A percentile compares a stretch with the other conserved stretches of the same genome.
Evolutionary conservation across 2,329 filamentous ascomycete species (phyloP).

Genomic region (Fonsecaea multimorphosa): DNA sequence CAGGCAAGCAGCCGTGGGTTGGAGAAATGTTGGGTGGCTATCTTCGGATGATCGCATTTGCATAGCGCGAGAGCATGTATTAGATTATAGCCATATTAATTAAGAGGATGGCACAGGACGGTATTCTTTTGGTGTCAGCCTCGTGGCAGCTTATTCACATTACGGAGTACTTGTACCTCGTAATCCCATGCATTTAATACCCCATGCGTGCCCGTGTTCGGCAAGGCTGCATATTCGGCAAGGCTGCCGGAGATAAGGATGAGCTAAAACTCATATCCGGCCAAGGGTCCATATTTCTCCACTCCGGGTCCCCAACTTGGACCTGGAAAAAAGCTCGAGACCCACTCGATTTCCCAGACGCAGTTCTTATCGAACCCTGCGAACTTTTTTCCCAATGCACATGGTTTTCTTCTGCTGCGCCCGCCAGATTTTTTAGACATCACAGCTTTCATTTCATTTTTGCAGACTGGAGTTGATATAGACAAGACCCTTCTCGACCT

Average conservation of each 20-base stretch:
- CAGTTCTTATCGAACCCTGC: slow-evolving; percentile 5
- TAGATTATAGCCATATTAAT: slow-evolving; percentile 3
- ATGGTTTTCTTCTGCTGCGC: slow-evolving; percentile 6
- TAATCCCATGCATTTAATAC: no score
- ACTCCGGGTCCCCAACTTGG: no score
- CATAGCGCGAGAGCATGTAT: slow-evolving; percentile 6
- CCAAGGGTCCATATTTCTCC: slow-evolving; percentile 9
- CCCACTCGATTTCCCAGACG: slow-evolving; percentile 1
- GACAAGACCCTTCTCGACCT: background rate
- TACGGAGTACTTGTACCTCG: no score
- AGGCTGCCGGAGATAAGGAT: slow-evolving; percentile 19
- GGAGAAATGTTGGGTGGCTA: background rate
- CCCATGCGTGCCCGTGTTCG: background rate
- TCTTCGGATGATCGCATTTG: slow-evolving; percentile 5
- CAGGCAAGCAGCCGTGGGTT: background rate
- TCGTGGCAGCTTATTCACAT: no score
- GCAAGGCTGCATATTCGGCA: slow-evolving; percentile 10
- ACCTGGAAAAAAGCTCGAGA: slow-evolving; percentile 12
- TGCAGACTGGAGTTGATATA: background rate
- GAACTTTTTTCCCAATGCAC: slow-evolving; percentile 6
- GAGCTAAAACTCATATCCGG: background rate
- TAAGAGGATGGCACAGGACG: background rate
- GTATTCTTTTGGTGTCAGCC: background rate
- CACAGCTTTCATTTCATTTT: background rate
- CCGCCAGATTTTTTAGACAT: background rate